A percentile compares a stretch with the other conserved stretches of the same genome.
Evolutionary conservation across 2,329 filamentous ascomycete species (phyloP).

Genomic region (Aspergillus sojae): DNA sequence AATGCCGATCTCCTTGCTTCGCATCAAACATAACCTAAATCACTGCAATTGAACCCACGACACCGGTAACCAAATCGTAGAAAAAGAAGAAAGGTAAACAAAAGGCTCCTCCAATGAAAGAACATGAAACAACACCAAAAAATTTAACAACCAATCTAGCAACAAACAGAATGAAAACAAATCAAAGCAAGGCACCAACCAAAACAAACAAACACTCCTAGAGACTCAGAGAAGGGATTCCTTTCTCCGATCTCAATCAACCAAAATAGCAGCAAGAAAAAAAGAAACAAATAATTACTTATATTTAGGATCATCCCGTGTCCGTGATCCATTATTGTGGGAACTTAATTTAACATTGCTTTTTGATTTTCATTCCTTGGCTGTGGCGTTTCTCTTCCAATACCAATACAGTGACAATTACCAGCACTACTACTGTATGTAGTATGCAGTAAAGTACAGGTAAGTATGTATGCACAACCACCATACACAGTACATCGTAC

Average conservation of each 20-base stretch:
- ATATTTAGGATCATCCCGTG: slow-evolving; percentile 10
- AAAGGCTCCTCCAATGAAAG: not conserved
- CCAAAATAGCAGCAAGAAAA: not conserved
- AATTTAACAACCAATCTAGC: not conserved
- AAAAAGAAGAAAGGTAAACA: not conserved
- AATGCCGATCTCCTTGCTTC: slow-evolving; percentile 9
- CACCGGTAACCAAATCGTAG: not conserved
- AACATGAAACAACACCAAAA: not conserved
- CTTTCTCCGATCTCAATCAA: not conserved
- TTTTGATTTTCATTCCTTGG: not conserved
- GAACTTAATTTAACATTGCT: not conserved
- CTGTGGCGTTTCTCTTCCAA: not conserved
- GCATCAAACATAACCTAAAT: slow-evolving; percentile 3
- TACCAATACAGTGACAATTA: not conserved
- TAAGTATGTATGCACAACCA: too few relatives aligned
- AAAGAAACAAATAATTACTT: slow-evolving; percentile 1
- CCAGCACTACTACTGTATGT: not conserved
- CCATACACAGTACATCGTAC: too few relatives aligned
- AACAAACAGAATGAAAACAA: not conserved
- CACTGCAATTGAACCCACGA: not conserved
- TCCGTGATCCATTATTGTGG: slow-evolving; percentile 4
- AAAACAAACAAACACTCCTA: not conserved
- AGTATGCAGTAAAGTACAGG: not conserved
- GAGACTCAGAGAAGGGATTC: not conserved
- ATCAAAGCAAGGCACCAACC: not conserved